Base-by-base conservation (phyloP, 805 yeast genomes). In the Helenozyma rhizophorensis region DNA sequence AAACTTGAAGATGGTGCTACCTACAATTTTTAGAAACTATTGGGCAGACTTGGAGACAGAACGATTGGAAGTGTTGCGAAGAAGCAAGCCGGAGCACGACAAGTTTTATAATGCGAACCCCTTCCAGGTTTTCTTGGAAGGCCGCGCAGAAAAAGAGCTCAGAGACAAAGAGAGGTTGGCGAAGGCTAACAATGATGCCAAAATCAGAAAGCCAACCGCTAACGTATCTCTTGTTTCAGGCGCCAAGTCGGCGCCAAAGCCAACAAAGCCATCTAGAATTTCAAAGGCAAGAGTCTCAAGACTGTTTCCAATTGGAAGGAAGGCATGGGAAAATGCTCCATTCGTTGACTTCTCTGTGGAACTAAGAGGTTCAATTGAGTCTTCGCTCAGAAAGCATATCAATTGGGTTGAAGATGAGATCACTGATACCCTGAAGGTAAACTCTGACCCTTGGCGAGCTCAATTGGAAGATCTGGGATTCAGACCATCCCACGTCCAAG, bases 1-100 rank as follows among this genome's bases (percentile, higher is more conserved):
- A 47, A 88, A 86, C 52, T 55, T 90, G 58, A 84, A 84, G 39
- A 80, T 89, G 89, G 81, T 87, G 49, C 67, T 90, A 10, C 97
- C 97, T 0, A 76, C 80, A 3, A 78, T 81, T 21, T 95, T 86
- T 53, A 78, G 86, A 42, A 74, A 74, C 30, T 65, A 85, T 17
- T 90, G 97, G 97, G 56, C 68, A 14, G 76, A 73, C 14, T 60
- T 90, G 37, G 95, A 85, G 34, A 68, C 63, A 6, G 74, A 70
- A 37, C 66, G 95, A 36, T 68, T 71, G 42, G 49, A 55, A 25
- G 40, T 78, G n/a, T 40, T 68, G 23, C 72, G 71, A 37, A 58
- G 55, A 6, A 64, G 76, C 48, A 68, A 72, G 4, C 49, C 47
- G 1, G 64, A 61, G 21, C 83, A 81, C 31, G 72, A 70, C 38